phyloP scores from a whole-genome alignment of 768 basidiomycete genomes.

The Tubosaeta sp. region DNA sequence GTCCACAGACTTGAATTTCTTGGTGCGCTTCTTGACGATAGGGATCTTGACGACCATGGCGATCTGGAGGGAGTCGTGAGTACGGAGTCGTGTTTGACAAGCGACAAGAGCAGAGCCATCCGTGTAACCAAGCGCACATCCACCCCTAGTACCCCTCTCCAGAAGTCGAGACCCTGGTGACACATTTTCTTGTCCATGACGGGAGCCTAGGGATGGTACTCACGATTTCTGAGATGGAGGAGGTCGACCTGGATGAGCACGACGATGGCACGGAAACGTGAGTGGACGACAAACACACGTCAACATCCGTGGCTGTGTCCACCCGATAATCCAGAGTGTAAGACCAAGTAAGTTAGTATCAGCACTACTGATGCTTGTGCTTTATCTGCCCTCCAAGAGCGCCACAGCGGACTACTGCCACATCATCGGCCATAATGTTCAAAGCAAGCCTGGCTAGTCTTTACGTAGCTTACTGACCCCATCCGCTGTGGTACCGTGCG shows the following conservation, averaged over 20 bases:
- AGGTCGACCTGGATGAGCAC: conserved; percentile 31
- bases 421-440: neutral
- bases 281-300: conserved; percentile 20
- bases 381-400: neutral
- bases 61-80: conserved; percentile 26
- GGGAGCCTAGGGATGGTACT: conserved; percentile 32
- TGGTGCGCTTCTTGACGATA: conserved; percentile 97
- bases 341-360: too few relatives aligned
- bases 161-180: neutral
- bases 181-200: neutral
- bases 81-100: neutral
- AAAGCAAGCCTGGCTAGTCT: neutral
- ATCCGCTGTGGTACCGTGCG: conserved; percentile 8
- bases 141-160: conserved; percentile 7
- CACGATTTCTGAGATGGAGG: conserved; percentile 52
- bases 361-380: neutral
- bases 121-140: conserved; percentile 19
- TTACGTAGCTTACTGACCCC: neutral
- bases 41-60: conserved; percentile 50
- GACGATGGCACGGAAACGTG: neutral
- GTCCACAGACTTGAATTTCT: conserved; percentile 84
- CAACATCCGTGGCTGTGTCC: conserved; percentile 26
- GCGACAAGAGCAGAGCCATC: conserved; percentile 14
- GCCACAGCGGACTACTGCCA: neutral
- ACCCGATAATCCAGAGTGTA: too few relatives aligned